Evolutionary conservation across 139 green algal genomes (phyloP).

Genomic region (Volvox reticuliferus): DNA sequence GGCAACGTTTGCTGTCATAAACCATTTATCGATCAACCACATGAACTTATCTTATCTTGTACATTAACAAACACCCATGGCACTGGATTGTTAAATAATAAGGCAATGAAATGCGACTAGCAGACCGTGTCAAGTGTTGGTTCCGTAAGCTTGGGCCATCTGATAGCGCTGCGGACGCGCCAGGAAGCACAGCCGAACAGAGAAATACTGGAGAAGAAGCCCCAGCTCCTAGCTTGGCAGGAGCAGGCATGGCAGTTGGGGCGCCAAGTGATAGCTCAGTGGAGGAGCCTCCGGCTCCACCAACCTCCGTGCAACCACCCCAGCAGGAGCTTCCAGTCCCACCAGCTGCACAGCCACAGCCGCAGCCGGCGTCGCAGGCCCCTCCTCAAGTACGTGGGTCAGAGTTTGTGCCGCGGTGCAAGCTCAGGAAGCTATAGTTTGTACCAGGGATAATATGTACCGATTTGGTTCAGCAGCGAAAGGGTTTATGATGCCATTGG

Average conservation of each 20-base stretch:
- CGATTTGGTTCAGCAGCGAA: not conserved
- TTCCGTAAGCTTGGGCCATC: conserved; percentile 24
- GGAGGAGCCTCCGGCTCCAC: not conserved
- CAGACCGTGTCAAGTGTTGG: conserved; percentile 22
- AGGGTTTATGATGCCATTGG: not conserved
- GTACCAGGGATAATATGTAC: too few relatives aligned
- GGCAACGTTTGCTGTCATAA: not conserved
- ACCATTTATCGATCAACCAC: not conserved
- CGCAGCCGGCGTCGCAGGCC: conserved; percentile 1
- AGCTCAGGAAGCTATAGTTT: too few relatives aligned
- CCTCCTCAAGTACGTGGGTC: not conserved
- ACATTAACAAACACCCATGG: too few relatives aligned
- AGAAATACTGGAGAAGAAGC: not conserved
- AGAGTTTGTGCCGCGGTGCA: not conserved
- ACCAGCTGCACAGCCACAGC: not conserved
- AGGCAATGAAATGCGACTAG: conserved; percentile 9
- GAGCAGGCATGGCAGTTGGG: not conserved
- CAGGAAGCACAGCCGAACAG: not conserved
- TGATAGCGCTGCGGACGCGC: not conserved
- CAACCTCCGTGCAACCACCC: not conserved
- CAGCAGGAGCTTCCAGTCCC: not conserved
- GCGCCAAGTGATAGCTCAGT: not conserved
- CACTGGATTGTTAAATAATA: not conserved
- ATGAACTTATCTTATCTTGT: not conserved
- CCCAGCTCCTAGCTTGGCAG: not conserved